Evolutionary conservation across 768 basidiomycete species (phyloP), one percentile per base, ranked within the genome.

Genomic region (Neoboletus brunneissimus): DNA sequence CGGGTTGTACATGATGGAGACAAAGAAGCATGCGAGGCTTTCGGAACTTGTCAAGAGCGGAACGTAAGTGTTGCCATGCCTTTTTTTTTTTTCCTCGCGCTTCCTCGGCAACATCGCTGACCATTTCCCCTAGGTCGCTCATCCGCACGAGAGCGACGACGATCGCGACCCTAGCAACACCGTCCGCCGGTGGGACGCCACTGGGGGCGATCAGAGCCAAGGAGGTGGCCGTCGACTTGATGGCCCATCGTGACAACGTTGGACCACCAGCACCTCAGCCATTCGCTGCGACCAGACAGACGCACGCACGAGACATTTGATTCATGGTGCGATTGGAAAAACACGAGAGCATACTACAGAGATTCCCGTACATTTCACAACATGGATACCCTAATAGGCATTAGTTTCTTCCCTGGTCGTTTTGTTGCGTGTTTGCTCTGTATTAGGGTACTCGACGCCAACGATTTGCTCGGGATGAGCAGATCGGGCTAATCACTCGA

Each of bases 161-260:
- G 59, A 56, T 66, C 48, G 56, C 60, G 15, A 59, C 54, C 13
- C 22, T 61, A 25, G 55, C 68, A 16, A 56, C 59, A 25, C 48
- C 53, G 10, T 51, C 64, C 38, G 12, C 49, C 1, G 49, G 67
- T 13, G 54, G 67, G 10, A 63, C 64, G 45, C 67, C 62, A 18
- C 56, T 88, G 79, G 78, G 75, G 31, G 67, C 85, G 57, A 89
- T 84, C 61, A 88, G 89, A 23, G 81, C 81, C 54, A 81, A 84
- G 61, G 90, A 94, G 82, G 88, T 93, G 58, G 64, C 86, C 69
- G 27, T 35, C 1, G 56, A 59, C 43, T 57, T 62, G 44, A 48
- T 60, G 52, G 48, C 20, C 10, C 27, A 50, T 55, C 47, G 42
- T 3, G 57, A 64, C 10, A 49, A 10, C 16, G 27, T 48, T 0